Evolutionary conservation across 352 stramenopile genomes (phyloP).

Genomic region (Phytophthora pinifolia): DNA sequence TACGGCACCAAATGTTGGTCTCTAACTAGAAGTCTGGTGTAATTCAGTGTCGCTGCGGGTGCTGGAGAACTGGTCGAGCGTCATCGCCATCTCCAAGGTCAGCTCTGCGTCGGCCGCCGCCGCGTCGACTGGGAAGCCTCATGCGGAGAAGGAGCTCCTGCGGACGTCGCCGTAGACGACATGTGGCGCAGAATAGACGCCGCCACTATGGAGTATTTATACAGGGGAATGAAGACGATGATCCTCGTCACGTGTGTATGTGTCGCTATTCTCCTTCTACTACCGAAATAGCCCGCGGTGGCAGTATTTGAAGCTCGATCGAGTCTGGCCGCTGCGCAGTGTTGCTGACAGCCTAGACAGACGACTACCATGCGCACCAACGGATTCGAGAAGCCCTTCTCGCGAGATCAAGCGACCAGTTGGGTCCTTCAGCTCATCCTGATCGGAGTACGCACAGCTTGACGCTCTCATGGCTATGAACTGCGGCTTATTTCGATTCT

Average conservation of each 20-base stretch:
- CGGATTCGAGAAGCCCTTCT: slow-evolving; percentile 83
- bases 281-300: slow-evolving; percentile 10
- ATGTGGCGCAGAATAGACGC: slow-evolving; percentile 18
- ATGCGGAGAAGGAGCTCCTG: slow-evolving; percentile 53
- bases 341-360: background rate
- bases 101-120: slow-evolving; percentile 26
- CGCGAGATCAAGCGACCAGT: slow-evolving; percentile 68
- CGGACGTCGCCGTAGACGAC: slow-evolving; percentile 40
- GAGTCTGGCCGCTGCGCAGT: background rate
- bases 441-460: slow-evolving; percentile 47
- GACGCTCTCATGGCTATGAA: background rate
- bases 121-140: slow-evolving; percentile 26
- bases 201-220: slow-evolving; percentile 26
- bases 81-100: slow-evolving; percentile 73
- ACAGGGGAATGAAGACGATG: slow-evolving; percentile 13
- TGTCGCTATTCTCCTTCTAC: slow-evolving; percentile 5
- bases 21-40: background rate
- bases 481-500: background rate
- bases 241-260: background rate
- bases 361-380: slow-evolving; percentile 48
- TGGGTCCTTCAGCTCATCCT: slow-evolving; percentile 76
- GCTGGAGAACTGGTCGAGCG: slow-evolving; percentile 82
- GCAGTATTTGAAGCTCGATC: background rate
- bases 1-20: background rate
- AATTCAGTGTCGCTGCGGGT: slow-evolving; percentile 68